A percentile compares a stretch with the other conserved stretches of the same genome.
phyloP scores from a whole-genome alignment of 2,329 filamentous ascomycete genomes.

The Aspergillus oerlinghausenensis region DNA sequence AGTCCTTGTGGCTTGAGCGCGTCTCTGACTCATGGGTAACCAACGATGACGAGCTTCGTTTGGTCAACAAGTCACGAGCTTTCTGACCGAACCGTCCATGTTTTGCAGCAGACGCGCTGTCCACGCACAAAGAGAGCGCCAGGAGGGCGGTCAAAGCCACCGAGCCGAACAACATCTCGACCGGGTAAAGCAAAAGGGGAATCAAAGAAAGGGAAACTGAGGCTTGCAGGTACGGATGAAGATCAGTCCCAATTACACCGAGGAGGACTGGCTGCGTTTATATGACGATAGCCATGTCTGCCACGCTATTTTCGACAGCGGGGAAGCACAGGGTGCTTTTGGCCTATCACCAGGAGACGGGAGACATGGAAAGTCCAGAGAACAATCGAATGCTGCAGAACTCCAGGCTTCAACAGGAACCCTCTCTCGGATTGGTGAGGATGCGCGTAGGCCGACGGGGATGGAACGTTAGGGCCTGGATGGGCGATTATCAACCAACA shows the following conservation, averaged over 20 bases:
- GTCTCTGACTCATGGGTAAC: conserved; percentile 8
- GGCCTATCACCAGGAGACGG: not conserved
- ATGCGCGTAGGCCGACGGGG: not conserved
- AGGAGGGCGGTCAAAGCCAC: conserved; percentile 21
- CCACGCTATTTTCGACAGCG: not conserved
- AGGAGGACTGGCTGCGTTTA: not conserved
- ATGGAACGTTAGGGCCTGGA: not conserved
- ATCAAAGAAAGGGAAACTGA: not conserved
- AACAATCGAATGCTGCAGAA: not conserved
- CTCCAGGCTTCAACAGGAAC: not conserved
- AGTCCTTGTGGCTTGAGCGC: conserved; percentile 14
- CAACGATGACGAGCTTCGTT: conserved; percentile 10
- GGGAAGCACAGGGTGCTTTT: not conserved
- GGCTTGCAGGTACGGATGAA: conserved; percentile 1
- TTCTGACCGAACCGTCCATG: conserved; percentile 24
- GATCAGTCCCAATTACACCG: conserved; percentile 1
- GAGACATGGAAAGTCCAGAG: not conserved
- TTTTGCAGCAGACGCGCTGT: conserved; percentile 14
- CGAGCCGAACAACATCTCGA: conserved; percentile 23
- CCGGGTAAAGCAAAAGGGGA: not conserved
- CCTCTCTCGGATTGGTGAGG: not conserved
- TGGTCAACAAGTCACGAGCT: conserved; percentile 20
- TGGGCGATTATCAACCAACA: not conserved
- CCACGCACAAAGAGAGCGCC: conserved; percentile 18
- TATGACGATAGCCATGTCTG: not conserved